Percentiles rank a stretch among this genome's conserved stretches.
Conservation (phyloP, 192 early-diverging fungal genomes). For the Mortierella alpina region DNA sequence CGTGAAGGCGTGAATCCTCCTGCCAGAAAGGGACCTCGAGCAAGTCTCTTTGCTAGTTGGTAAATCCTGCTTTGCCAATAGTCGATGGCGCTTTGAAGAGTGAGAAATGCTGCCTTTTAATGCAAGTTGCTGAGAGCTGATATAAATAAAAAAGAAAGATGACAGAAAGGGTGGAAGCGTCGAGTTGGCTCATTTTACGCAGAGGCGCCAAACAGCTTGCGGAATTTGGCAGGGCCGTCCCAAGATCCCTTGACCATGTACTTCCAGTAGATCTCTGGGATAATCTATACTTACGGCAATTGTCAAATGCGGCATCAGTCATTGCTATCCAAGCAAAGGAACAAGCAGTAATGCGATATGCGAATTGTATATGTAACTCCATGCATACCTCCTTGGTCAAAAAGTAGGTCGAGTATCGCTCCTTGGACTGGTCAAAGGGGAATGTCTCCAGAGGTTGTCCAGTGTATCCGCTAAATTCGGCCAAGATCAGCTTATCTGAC, state of each 20-base stretch:
- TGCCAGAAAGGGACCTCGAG: conserved; percentile 8
- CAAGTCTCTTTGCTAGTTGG: conserved; percentile 30
- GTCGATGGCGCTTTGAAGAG: no score
- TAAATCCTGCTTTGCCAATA: neutral
- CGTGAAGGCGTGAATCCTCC: neutral
- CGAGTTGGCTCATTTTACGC: conserved; percentile 6
- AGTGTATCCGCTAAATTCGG: conserved; percentile 87
- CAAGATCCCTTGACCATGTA: conserved; percentile 82
- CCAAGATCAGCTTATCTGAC: conserved; percentile 82
- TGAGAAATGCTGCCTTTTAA: neutral
- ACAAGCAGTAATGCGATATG: no score
- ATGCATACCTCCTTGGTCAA: conserved; percentile 76
- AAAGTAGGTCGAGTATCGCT: conserved; percentile 73
- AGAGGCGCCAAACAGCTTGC: conserved; percentile 60
- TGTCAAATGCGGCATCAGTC: neutral
- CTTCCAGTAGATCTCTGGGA: conserved; percentile 87
- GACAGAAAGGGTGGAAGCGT: neutral
- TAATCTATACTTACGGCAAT: conserved; percentile 47
- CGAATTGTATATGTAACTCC: neutral
- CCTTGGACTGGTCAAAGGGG: conserved; percentile 83
- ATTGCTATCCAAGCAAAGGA: neutral
- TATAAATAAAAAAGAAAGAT: neutral
- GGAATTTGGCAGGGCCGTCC: conserved; percentile 73
- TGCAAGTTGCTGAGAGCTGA: neutral
- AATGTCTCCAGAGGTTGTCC: conserved; percentile 83